Conservation (phyloP, 1,139 yeast genomes). For the Zygosaccharomyces pseudobailii region DNA sequence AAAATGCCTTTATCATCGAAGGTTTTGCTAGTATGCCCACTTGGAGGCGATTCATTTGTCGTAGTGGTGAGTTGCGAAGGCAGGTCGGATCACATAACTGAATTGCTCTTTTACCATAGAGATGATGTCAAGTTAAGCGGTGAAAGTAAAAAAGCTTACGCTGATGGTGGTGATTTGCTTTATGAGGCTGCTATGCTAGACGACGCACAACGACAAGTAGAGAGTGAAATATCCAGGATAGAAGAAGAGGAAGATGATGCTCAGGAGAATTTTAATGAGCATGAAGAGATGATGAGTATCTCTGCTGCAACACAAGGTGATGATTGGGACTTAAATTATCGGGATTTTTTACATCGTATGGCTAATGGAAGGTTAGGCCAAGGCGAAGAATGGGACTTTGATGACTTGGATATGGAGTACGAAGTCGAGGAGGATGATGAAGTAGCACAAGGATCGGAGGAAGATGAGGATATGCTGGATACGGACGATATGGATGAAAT, state of each 20-base stretch:
- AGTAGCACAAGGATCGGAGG: constrained; percentile 1
- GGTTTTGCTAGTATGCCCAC: constrained; percentile 3
- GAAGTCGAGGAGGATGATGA: constrained; percentile 1
- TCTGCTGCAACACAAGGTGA: not conserved
- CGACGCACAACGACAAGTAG: constrained; percentile 1
- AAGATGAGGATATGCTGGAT: constrained; percentile 1
- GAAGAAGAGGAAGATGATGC: constrained; percentile 1
- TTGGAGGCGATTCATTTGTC: constrained; percentile 8
- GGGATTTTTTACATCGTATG: constrained; percentile 2
- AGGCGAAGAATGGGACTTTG: constrained; percentile 2
- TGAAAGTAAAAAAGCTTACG: not conserved
- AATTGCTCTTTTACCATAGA: constrained; percentile 9
- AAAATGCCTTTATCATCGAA: constrained; percentile 4
- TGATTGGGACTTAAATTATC: constrained; percentile 1
- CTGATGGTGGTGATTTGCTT: not conserved
- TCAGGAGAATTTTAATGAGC: not conserved
- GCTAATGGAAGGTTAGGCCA: not conserved
- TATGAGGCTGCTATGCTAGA: constrained; percentile 2
- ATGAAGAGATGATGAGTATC: not conserved
- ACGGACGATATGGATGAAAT: constrained; percentile 12
- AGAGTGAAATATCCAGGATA: not conserved
- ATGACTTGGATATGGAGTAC: constrained; percentile 2
- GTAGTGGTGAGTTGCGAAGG: constrained; percentile 9
- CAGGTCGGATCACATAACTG: constrained; percentile 8
- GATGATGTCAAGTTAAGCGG: constrained; percentile 1